Evolutionary conservation across 768 basidiomycete species (phyloP).

Genomic region (Tulasnella sp.): DNA sequence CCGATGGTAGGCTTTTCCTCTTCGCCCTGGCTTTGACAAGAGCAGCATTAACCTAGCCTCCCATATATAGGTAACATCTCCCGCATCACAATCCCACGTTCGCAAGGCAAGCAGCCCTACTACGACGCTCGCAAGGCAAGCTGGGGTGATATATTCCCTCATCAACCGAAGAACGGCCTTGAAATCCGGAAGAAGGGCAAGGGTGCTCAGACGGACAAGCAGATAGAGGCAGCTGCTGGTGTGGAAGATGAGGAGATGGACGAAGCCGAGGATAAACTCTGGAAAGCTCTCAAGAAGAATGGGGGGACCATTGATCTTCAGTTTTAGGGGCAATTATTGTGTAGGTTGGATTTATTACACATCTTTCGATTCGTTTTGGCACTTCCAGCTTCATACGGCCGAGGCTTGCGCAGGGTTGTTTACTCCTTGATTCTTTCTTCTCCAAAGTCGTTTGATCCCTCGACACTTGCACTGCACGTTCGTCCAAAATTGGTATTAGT

Average conservation of each 20-base stretch:
- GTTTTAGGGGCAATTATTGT: neutral
- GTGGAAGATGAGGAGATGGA: conserved; percentile 9
- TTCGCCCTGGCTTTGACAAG: neutral
- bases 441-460: no score
- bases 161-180: conserved; percentile 68
- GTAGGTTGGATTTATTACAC: neutral
- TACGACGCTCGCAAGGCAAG: conserved; percentile 89
- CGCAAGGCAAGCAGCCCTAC: conserved; percentile 90
- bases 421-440: no score
- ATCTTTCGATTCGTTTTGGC: no score
- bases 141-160: conserved; percentile 97
- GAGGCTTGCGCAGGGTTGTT: no score
- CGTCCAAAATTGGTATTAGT: no score
- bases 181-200: conserved; percentile 42
- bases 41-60: neutral
- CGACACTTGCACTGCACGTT: no score
- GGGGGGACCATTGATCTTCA: neutral
- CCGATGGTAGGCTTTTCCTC: conserved; percentile 53
- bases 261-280: neutral
- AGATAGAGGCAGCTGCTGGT: neutral
- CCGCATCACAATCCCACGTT: conserved; percentile 84
- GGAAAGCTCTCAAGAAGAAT: neutral
- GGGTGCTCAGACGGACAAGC: neutral
- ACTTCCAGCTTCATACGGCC: no score
- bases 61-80: conserved; percentile 68